Conservation (phyloP, 805 yeast species). For the Hermanozyma aechmeae region DNA sequence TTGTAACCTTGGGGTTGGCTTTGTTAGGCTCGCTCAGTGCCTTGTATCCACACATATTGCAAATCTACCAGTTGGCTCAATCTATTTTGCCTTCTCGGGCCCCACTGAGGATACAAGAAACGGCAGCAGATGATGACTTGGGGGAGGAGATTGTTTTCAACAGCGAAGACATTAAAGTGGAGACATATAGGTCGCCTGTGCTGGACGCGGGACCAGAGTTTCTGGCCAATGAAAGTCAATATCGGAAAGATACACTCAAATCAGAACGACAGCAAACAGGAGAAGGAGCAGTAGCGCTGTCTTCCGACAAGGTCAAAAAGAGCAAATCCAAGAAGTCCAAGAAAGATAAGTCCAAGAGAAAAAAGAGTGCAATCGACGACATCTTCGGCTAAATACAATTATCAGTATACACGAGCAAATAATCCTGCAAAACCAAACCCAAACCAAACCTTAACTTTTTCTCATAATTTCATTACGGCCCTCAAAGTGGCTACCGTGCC, state of each 20-base stretch:
- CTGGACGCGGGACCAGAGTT: background rate
- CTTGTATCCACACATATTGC: conserved; percentile 19
- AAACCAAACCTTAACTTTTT: too few species aligned
- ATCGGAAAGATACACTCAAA: background rate
- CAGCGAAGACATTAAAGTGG: too few species aligned
- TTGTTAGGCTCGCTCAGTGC: conserved; percentile 49
- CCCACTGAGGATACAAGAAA: background rate
- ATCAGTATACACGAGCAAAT: too few species aligned
- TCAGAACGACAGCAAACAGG: background rate
- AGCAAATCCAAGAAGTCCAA: too few species aligned
- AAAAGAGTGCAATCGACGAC: background rate
- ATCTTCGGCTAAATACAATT: background rate
- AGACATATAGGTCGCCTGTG: too few species aligned
- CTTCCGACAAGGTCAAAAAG: too few species aligned
- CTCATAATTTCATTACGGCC: too few species aligned
- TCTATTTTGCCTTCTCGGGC: background rate
- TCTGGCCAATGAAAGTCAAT: background rate
- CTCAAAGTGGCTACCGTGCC: too few species aligned
- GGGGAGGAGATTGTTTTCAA: conserved; percentile 9
- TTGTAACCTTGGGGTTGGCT: conserved; percentile 62
- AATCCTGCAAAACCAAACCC: too few species aligned
- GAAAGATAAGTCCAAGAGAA: background rate
- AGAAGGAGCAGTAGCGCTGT: too few species aligned
- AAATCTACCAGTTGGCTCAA: conserved; percentile 9
- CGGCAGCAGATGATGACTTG: conserved; percentile 6